Conservation (phyloP, 345 rosid genomes). For the Gossypium thurberi region DNA sequence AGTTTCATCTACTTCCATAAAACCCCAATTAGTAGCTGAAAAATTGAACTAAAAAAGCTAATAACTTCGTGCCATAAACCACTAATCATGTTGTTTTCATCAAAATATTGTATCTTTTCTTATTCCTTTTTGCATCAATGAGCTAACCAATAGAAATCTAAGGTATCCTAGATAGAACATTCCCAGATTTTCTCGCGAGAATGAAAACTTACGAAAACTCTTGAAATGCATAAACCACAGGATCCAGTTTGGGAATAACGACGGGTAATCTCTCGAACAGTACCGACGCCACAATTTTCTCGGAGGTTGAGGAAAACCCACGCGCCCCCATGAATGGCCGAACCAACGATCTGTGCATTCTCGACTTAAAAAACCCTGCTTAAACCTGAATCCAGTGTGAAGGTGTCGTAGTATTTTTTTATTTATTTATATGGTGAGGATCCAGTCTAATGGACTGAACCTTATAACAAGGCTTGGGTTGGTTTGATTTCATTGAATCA, state of each 20-base stretch:
- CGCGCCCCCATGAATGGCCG: slow-evolving; percentile 28
- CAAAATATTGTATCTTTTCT: not conserved
- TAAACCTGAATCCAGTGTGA: slow-evolving; percentile 9
- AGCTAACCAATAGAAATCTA: not conserved
- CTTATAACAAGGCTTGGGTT: no score
- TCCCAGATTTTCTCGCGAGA: slow-evolving; percentile 4
- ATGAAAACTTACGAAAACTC: slow-evolving; percentile 76
- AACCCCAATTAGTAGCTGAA: not conserved
- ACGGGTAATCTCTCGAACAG: slow-evolving; percentile 90
- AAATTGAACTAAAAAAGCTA: not conserved
- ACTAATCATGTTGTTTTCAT: not conserved
- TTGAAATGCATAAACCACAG: slow-evolving; percentile 76
- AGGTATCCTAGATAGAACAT: not conserved
- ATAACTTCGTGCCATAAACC: not conserved
- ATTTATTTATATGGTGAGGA: no score
- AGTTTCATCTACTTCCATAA: not conserved
- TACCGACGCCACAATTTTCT: slow-evolving; percentile 81
- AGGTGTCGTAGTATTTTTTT: no score
- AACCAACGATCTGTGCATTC: slow-evolving; percentile 48
- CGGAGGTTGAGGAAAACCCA: slow-evolving; percentile 58
- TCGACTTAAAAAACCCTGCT: slow-evolving; percentile 18
- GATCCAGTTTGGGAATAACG: slow-evolving; percentile 84
- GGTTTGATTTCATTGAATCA: no score
- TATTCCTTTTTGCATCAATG: not conserved
- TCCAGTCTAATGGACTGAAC: no score